Evolutionary conservation across 257 asterid species (phyloP).

Genomic region (Ophiorrhiza pumila): DNA sequence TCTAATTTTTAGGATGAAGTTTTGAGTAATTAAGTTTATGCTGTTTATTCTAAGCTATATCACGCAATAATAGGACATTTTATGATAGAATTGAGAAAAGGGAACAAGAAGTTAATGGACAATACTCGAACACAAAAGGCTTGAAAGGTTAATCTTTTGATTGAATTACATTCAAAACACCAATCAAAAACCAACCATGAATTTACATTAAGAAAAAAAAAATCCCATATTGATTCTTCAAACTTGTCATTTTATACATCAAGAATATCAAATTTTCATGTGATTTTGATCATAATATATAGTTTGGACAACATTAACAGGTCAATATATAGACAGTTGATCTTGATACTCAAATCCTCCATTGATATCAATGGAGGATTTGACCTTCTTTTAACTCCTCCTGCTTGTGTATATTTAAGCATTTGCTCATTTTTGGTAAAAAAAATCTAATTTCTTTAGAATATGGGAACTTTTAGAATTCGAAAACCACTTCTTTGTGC

Average conservation of each 20-base stretch:
- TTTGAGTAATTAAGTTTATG: neutral
- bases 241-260: neutral
- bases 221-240: neutral
- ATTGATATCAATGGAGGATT: neutral
- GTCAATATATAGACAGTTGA: neutral
- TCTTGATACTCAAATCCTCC: neutral
- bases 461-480: neutral
- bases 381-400: constrained; percentile 1
- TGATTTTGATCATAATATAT: neutral
- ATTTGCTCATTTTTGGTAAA: neutral
- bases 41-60: neutral
- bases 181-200: neutral
- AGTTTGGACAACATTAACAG: neutral
- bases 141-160: neutral
- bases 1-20: neutral
- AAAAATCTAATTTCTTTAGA: neutral
- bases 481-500: constrained; percentile 11
- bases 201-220: too few species aligned
- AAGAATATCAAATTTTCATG: too few species aligned
- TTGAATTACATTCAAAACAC: neutral
- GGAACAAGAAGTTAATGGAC: too few species aligned
- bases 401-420: neutral
- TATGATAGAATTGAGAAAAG: neutral
- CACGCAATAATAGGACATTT: neutral
- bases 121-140: neutral